Evolutionary conservation across 2,329 filamentous ascomycete genomes (phyloP).

Genomic region (Orbilia blumenaviensis): DNA sequence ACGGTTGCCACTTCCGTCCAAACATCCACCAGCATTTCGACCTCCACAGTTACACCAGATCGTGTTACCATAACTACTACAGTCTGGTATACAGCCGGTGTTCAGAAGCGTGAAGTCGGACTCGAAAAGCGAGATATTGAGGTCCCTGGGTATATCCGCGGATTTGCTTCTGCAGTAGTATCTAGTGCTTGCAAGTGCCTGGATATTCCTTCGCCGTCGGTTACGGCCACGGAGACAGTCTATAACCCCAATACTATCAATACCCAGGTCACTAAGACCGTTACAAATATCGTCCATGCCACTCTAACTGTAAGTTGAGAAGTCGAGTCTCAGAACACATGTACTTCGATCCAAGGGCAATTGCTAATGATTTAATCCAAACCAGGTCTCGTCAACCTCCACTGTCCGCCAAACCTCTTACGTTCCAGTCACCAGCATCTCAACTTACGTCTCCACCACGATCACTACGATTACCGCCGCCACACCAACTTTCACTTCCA

Average conservation of each 20-base stretch:
- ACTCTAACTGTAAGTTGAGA: constrained; percentile 14
- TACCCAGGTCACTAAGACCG: constrained; percentile 10
- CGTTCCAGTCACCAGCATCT: constrained; percentile 11
- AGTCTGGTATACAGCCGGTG: constrained; percentile 10
- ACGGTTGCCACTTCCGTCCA: not conserved
- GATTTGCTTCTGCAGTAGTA: not conserved
- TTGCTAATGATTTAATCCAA: too few relatives aligned
- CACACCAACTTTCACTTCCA: constrained; percentile 18
- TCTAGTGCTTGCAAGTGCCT: constrained; percentile 25
- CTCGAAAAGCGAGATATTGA: not conserved
- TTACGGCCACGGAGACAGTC: not conserved
- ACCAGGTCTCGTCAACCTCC: constrained; percentile 23
- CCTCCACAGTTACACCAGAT: constrained; percentile 1
- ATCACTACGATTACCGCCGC: not conserved
- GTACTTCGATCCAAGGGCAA: too few relatives aligned
- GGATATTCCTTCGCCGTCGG: not conserved
- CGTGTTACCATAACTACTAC: not conserved
- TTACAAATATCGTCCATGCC: constrained; percentile 16
- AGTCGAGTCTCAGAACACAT: too few relatives aligned
- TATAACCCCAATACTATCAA: constrained; percentile 23
- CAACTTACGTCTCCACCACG: not conserved
- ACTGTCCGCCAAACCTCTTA: constrained; percentile 13
- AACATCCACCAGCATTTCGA: not conserved
- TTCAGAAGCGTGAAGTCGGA: not conserved
- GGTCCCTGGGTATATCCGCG: not conserved